These are phyloP conservation scores for Plantago lanceolata DNA, from an alignment of 305 asterid species.

Conservation along the genomic window DNA sequence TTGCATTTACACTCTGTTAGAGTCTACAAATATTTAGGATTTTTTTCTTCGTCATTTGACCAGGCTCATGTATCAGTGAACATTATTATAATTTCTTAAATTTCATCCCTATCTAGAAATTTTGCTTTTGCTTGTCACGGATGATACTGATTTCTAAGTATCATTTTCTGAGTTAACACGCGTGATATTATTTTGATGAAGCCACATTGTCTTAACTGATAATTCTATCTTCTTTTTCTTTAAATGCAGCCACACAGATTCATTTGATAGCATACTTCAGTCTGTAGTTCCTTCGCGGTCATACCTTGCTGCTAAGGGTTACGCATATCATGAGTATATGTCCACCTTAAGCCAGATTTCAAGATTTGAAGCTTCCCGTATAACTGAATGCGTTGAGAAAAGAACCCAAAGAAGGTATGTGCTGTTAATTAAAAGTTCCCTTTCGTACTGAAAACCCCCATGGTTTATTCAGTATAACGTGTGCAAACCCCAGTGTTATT, in stretches of 20 bases:
- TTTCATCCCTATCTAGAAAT: neutral
- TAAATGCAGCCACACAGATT: constrained; percentile 43
- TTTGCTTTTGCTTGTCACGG: too few species aligned
- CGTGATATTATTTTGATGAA: too few species aligned
- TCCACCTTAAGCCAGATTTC: constrained; percentile 79
- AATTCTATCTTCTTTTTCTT: constrained; percentile 16
- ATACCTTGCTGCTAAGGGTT: constrained; percentile 50
- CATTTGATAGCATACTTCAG: constrained; percentile 39
- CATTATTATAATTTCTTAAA: neutral
- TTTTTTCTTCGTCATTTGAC: too few species aligned
- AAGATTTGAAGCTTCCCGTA: constrained; percentile 53
- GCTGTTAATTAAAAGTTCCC: constrained; percentile 10
- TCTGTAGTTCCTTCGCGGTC: constrained; percentile 57
- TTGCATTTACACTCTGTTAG: too few species aligned
- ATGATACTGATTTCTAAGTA: neutral
- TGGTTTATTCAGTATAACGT: too few species aligned
- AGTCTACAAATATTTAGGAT: too few species aligned
- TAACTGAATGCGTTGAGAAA: constrained; percentile 37
- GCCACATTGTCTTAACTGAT: constrained; percentile 16
- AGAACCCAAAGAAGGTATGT: constrained; percentile 59
- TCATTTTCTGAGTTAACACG: neutral
- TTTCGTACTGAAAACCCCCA: neutral
- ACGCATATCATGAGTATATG: constrained; percentile 68
- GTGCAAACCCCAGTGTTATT: too few species aligned
- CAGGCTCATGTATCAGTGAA: too few species aligned